A percentile compares a stretch with the other conserved stretches of the same genome.
Conservation (phyloP, 768 basidiomycete genomes). For the Trametes sanguinea region DNA sequence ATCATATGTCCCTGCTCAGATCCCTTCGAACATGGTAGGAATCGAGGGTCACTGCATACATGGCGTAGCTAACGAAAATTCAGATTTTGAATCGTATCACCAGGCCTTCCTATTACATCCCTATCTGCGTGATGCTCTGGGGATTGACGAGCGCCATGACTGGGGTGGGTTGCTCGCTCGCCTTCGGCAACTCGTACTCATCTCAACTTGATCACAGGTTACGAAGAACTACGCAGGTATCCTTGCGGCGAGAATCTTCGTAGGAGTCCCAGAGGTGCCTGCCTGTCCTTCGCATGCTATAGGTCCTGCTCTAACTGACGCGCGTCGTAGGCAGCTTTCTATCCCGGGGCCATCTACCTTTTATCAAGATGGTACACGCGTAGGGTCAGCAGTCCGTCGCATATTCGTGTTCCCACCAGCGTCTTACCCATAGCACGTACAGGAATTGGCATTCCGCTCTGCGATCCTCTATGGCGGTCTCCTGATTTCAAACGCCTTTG, state of each 20-base stretch:
- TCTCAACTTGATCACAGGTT: conserved; percentile 37
- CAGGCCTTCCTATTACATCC: conserved; percentile 64
- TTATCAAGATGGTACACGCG: conserved; percentile 42
- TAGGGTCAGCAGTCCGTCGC: conserved; percentile 27
- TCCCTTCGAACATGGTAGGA: conserved; percentile 67
- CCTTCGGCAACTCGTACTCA: not conserved
- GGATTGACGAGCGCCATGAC: conserved; percentile 64
- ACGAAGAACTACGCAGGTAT: conserved; percentile 58
- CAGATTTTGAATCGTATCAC: conserved; percentile 58
- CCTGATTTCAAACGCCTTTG: conserved; percentile 68
- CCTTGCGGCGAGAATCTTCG: conserved; percentile 57
- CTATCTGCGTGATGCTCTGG: conserved; percentile 60
- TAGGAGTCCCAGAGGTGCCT: conserved; percentile 59
- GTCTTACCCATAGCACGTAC: conserved; percentile 27
- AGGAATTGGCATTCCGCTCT: conserved; percentile 69
- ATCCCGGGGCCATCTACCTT: conserved; percentile 54
- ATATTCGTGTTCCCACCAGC: not conserved
- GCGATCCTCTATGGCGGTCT: conserved; percentile 62
- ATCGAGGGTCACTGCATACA: not conserved
- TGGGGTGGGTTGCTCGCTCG: conserved; percentile 44
- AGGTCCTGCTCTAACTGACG: not conserved
- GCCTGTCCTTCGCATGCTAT: not conserved
- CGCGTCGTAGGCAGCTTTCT: conserved; percentile 53
- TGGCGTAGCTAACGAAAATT: not conserved
- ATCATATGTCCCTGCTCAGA: conserved; percentile 63